Conservation (phyloP, 495 filamentous ascomycete genomes). For the Glonium stellatum region DNA sequence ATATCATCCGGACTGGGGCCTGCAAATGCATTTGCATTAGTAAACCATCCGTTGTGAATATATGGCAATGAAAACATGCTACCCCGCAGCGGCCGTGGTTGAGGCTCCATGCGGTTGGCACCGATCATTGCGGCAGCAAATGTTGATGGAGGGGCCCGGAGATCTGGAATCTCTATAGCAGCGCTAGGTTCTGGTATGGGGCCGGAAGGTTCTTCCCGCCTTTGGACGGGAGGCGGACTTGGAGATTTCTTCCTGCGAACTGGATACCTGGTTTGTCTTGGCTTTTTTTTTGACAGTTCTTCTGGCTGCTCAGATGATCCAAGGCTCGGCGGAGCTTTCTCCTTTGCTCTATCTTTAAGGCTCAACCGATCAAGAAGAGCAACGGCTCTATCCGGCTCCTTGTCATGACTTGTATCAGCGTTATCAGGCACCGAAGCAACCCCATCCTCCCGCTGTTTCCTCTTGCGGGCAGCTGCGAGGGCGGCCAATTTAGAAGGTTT, state of each 20-base stretch:
- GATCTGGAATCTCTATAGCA: conserved; percentile 19
- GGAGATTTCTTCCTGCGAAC: conserved; percentile 14
- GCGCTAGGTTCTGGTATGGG: conserved; percentile 5
- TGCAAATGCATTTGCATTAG: conserved; percentile 63
- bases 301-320: background rate
- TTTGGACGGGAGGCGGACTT: conserved; percentile 25
- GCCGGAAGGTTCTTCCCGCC: conserved; percentile 8
- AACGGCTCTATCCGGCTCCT: conserved; percentile 17
- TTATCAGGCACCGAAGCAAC: conserved; percentile 19
- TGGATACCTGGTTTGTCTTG: conserved; percentile 13
- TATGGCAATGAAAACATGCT: conserved; percentile 48
- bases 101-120: conserved; percentile 9
- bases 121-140: conserved; percentile 68
- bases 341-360: conserved; percentile 9
- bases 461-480: conserved; percentile 78
- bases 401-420: conserved; percentile 13
- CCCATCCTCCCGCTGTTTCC: conserved; percentile 68
- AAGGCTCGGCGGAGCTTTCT: background rate
- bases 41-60: conserved; percentile 41
- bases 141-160: conserved; percentile 36
- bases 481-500: conserved; percentile 88
- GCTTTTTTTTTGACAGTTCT: background rate
- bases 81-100: conserved; percentile 22
- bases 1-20: conserved; percentile 92
- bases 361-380: conserved; percentile 33